phyloP scores from a whole-genome alignment of 768 basidiomycete genomes.

The Pulveroboletus frians region DNA sequence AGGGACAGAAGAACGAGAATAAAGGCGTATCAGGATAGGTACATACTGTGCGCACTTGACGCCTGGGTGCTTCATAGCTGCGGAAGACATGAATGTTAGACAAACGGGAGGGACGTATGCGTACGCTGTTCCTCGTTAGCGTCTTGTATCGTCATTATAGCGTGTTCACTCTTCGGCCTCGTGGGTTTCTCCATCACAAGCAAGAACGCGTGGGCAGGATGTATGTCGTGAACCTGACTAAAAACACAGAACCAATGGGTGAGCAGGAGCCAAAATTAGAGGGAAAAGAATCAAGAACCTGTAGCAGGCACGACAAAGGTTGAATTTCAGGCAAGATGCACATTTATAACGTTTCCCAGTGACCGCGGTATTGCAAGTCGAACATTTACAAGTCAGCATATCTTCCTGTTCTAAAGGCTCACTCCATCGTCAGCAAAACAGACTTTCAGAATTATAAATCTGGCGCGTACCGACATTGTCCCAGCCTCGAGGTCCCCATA shows the following conservation, averaged over 20 bases:
- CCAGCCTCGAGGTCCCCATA: constrained; percentile 84
- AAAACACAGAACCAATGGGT: background rate
- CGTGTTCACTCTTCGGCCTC: constrained; percentile 35
- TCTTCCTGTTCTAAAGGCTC: constrained; percentile 65
- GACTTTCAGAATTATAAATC: background rate
- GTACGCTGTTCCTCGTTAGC: constrained; percentile 57
- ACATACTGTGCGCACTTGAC: constrained; percentile 86
- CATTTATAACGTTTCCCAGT: constrained; percentile 76
- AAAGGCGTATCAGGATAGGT: background rate
- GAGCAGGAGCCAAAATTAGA: background rate
- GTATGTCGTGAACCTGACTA: constrained; percentile 87
- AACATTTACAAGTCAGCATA: constrained; percentile 57
- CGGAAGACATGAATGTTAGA: constrained; percentile 1
- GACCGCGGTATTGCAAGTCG: constrained; percentile 69
- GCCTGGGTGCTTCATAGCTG: constrained; percentile 73
- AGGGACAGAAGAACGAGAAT: background rate
- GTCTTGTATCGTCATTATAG: constrained; percentile 30
- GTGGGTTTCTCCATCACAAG: constrained; percentile 62
- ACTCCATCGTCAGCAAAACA: constrained; percentile 3
- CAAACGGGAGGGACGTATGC: constrained; percentile 19
- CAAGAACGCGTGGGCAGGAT: constrained; percentile 85
- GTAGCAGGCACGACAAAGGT: constrained; percentile 80
- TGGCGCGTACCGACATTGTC: constrained; percentile 72
- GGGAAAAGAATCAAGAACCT: constrained; percentile 41
- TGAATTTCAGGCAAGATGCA: constrained; percentile 71